phyloP scores from a whole-genome alignment of 2,329 filamentous ascomycete species.

The Hawksworthiomyces lignivorus region DNA sequence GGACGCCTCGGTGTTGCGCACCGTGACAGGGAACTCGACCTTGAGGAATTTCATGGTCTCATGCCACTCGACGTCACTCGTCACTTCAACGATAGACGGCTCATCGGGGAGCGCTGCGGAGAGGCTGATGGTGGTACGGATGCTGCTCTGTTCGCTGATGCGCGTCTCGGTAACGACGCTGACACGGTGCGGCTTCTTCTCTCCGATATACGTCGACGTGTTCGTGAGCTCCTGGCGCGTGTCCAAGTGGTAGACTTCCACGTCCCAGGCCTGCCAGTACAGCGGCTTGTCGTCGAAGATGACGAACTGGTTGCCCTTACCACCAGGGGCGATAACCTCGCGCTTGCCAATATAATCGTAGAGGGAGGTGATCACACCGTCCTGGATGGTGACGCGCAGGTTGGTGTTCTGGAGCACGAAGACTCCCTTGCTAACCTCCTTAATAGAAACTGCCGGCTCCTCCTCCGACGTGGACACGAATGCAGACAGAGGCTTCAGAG shows the following conservation, averaged over 20 bases:
- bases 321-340: constrained; percentile 66
- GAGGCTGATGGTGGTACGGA: constrained; percentile 79
- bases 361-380: constrained; percentile 76
- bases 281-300: constrained; percentile 96
- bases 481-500: constrained; percentile 42
- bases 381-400: constrained; percentile 62
- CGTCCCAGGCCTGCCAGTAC: constrained; percentile 97
- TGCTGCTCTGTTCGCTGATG: constrained; percentile 79
- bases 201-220: constrained; percentile 61
- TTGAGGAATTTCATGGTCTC: constrained; percentile 98
- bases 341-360: constrained; percentile 66
- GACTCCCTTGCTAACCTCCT: constrained; percentile 47
- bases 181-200: constrained; percentile 65
- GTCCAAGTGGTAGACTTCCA: constrained; percentile 91
- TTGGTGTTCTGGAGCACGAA: constrained; percentile 77
- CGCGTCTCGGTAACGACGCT: constrained; percentile 77
- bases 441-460: constrained; percentile 43
- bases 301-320: constrained; percentile 83
- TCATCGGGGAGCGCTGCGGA: constrained; percentile 58
- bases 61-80: constrained; percentile 88
- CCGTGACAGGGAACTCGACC: constrained; percentile 92
- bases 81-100: constrained; percentile 66
- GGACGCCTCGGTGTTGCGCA: constrained; percentile 82
- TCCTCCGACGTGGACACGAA: constrained; percentile 21
- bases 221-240: constrained; percentile 70